Evolutionary conservation across 805 yeast species (phyloP).

Genomic region (Metschnikowia colocasiae): DNA sequence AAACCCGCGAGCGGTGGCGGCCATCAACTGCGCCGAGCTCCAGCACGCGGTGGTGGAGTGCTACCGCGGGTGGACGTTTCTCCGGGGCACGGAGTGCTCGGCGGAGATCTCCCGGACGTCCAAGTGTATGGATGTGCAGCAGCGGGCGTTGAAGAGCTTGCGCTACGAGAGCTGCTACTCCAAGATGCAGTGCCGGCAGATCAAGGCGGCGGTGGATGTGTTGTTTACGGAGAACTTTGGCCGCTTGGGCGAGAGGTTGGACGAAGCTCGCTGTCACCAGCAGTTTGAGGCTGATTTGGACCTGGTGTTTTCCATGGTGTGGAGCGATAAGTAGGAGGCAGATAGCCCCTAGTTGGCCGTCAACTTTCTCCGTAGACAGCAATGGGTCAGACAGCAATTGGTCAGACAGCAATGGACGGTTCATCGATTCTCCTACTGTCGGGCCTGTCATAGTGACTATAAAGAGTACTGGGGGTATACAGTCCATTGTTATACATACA

Average conservation of each 20-base stretch:
- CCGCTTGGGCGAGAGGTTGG: constrained; percentile 29
- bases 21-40: constrained; percentile 40
- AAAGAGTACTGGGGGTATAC: too few species aligned
- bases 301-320: constrained; percentile 27
- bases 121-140: constrained; percentile 34
- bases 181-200: constrained; percentile 34
- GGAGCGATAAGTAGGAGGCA: constrained; percentile 27
- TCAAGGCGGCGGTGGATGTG: constrained; percentile 34
- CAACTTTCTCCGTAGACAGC: too few species aligned
- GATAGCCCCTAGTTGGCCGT: too few species aligned
- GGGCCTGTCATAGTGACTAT: too few species aligned
- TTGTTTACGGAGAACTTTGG: constrained; percentile 37
- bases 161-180: constrained; percentile 36
- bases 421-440: too few species aligned
- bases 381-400: too few species aligned
- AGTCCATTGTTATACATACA: too few species aligned
- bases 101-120: constrained; percentile 26
- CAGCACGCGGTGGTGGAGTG: constrained; percentile 36
- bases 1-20: constrained; percentile 23
- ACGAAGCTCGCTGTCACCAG: constrained; percentile 12
- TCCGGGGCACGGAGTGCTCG: constrained; percentile 28
- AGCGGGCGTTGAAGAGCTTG: constrained; percentile 30
- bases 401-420: too few species aligned
- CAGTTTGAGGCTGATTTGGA: constrained; percentile 31
- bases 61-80: constrained; percentile 30